These are phyloP conservation scores for Choanephora cucurbitarum DNA, from an alignment of 371 early-diverging fungal species.

Conservation along the genomic window DNA sequence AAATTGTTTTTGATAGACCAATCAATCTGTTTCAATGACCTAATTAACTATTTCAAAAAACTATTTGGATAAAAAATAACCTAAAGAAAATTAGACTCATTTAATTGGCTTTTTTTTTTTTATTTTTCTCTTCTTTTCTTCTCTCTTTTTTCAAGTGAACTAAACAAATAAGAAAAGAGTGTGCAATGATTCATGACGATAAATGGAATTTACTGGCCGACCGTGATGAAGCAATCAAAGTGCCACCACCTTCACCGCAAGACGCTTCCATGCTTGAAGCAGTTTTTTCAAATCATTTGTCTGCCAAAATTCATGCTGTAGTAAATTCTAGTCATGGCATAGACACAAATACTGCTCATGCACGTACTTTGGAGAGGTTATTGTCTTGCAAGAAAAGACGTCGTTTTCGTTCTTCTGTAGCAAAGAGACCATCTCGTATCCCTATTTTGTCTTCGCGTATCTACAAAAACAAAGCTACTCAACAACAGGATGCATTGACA, in stretches of 20 bases:
- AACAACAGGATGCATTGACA: slow-evolving; percentile 12
- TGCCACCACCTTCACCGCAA: slow-evolving; percentile 19
- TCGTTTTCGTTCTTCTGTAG: not conserved
- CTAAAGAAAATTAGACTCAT: not conserved
- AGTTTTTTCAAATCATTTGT: slow-evolving; percentile 14
- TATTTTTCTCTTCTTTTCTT: not conserved
- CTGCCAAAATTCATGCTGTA: slow-evolving; percentile 10
- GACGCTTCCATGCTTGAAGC: slow-evolving; percentile 12
- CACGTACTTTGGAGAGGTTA: slow-evolving; percentile 7
- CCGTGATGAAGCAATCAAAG: slow-evolving; percentile 7
- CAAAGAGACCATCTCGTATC: slow-evolving; percentile 17
- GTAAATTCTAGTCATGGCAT: slow-evolving; percentile 1
- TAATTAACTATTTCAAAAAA: too few relatives aligned
- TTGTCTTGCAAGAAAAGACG: slow-evolving; percentile 4
- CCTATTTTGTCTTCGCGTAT: slow-evolving; percentile 18
- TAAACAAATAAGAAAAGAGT: slow-evolving; percentile 1
- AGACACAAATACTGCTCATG: slow-evolving; percentile 3
- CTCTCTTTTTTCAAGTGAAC: not conserved
- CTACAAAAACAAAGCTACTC: slow-evolving; percentile 6
- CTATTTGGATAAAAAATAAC: too few relatives aligned
- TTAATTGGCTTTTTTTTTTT: not conserved
- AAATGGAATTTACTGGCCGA: slow-evolving; percentile 6
- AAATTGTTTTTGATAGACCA: too few relatives aligned
- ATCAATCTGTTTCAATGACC: too few relatives aligned
- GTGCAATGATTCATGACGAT: slow-evolving; percentile 12